Evolutionary conservation across 1,284 basidiomycete genomes (phyloP), one percentile per base, ranked within the genome.

Genomic region (Rhodotorula sp.): DNA sequence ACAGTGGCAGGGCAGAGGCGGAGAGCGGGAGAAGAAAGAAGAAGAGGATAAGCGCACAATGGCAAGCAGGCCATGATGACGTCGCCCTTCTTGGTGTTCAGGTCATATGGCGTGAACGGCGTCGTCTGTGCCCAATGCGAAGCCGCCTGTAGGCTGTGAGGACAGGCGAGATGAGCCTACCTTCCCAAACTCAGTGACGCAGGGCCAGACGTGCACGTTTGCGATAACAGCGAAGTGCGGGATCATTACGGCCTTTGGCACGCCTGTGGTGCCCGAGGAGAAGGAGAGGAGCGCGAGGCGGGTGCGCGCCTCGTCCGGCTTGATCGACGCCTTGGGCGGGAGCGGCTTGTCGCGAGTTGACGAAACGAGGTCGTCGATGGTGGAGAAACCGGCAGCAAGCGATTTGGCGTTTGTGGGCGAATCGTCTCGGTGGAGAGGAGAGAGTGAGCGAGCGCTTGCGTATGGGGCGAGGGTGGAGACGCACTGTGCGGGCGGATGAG

Each of bases 251-350:
- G 90, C 90, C 87, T 92, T 92, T 2, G 91, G 89, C 77, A 86
- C 87, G 13, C 91, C 91, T 74, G 91, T 93, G 3, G 91, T 93
- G 27, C 91, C 91, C 68, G 88, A 90, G 0, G 90, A 91, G 80
- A 92, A 91, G 62, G 85, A 88, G 51, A 91, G 81, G 75, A 92
- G 88, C 0, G 91, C 91, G 10, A 91, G 76, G 71, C 88, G 88
- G 15, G 83, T 87, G 80, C 85, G 87, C 29, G 83, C 87, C 81
- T 92, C 90, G 0, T 89, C 90, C 3, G 85, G 83, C 27, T 78
- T 80, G 53, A 92, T 82, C 27, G 80, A 82, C 48, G 84, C 81
- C 74, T 87, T 87, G 7, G 81, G 82, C 76, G 86, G 50, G 77
- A 82, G 37, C 78, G 78, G 1, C 80, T 54, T 25, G 19, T 41